A percentile compares a stretch with the other conserved stretches of the same genome.
Evolutionary conservation across 2,329 filamentous ascomycete genomes (phyloP).

Genomic region (Talaromyces piceae): DNA sequence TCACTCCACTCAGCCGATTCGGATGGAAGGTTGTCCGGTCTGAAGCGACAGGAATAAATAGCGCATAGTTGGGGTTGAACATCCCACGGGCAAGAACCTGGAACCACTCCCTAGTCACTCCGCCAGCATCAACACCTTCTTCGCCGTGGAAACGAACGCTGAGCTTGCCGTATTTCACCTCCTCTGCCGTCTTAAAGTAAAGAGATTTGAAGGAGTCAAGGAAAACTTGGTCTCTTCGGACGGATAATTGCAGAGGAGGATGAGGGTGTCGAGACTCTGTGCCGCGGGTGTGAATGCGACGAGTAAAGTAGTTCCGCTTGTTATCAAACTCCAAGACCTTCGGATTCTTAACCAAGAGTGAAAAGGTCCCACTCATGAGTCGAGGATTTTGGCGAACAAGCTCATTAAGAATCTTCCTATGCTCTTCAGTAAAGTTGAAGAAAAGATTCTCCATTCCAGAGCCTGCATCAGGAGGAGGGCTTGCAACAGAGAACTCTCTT

Average conservation of each 20-base stretch:
- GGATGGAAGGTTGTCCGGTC: constrained; percentile 98
- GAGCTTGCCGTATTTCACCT: constrained; percentile 98
- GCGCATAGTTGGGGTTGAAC: constrained; percentile 96
- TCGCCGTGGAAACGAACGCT: constrained; percentile 97
- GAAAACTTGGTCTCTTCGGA: constrained; percentile 93
- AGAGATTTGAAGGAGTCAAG: constrained; percentile 97
- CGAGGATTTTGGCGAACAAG: constrained; percentile 95
- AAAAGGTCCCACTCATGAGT: constrained; percentile 97
- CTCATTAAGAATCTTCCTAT: constrained; percentile 95
- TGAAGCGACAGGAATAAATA: constrained; percentile 94
- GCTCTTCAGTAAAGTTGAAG: constrained; percentile 95
- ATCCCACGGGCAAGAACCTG: constrained; percentile 94
- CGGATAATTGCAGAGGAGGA: constrained; percentile 73
- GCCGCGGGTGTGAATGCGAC: constrained; percentile 73
- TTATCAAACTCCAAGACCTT: constrained; percentile 99
- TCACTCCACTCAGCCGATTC: constrained; percentile 87
- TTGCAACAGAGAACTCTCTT: constrained; percentile 67
- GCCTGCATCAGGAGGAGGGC: constrained; percentile 63
- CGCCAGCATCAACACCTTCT: constrained; percentile 94
- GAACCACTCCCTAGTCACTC: constrained; percentile 98
- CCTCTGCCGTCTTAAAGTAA: constrained; percentile 91
- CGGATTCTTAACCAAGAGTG: constrained; percentile 91
- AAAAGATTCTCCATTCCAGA: constrained; percentile 73
- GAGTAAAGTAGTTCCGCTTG: constrained; percentile 97
- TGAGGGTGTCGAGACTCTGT: constrained; percentile 64